Evolutionary conservation across 2,329 filamentous ascomycete genomes (phyloP), one percentile per base, ranked within the genome.

Genomic region (Pseudogymnoascus sp.): DNA sequence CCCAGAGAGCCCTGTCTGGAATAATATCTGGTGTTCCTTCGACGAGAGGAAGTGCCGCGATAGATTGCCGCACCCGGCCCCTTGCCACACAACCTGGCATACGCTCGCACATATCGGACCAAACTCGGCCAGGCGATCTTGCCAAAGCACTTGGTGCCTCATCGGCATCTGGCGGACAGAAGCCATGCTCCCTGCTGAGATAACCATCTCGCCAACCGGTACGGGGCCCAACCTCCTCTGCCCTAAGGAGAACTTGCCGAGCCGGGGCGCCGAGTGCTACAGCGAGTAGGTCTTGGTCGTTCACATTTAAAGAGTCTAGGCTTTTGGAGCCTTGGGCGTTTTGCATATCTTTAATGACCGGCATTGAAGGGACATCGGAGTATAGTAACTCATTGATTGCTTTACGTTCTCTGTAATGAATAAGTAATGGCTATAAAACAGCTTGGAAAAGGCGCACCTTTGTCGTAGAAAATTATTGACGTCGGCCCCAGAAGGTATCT

Each of bases 161-260:
- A 64, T 80, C 78, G 11, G 80, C 78, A 64, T 83, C 80, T 1
- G 76, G 76, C 0, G 80, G 78, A 19, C 78, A 80, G 64, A 83
- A 82, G 0, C 81, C 81, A 38, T 81, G 77, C 60, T 81, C 80
- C 16, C 74, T 75, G 63, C 75, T 80, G 33, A 82, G 76, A 67
- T 80, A 82, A 0, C 80, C 79, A 64, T 83, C 81, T 59, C 78
- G 74, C 80, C 80, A 83, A 16, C 81, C 81, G 0, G 78, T 81
- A 35, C 70, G 69, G 0, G 76, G 72, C 0, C 81, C 80, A n/a
- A 83, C 77, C 33, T 81, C 77, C 66, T 83, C 79, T 11, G 81
- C 80, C 38, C 81, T 72, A 23, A 80, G 69, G 62, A 83, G 78
- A 4, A 83, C 80, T 67, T 82, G 80, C 10, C 81, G 77, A 21